Evolutionary conservation across 306 rosid species (phyloP), one percentile per base, ranked within the genome.

Genomic region (Hylodesmum podocarpum): DNA sequence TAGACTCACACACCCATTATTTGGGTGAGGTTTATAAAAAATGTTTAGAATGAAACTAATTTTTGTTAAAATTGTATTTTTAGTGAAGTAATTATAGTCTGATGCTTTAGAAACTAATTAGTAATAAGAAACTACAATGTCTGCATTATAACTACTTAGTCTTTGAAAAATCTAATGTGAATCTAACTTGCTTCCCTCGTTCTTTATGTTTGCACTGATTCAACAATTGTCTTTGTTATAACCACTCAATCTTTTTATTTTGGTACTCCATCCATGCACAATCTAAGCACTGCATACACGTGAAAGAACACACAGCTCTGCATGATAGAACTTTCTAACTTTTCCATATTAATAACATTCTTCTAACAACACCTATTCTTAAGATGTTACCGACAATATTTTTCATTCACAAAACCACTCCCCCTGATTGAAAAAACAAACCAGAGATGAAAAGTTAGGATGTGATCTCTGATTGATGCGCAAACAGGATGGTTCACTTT

Each of bases 401-500:
- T 79, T 22, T 69, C 63, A 74, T 69, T 70, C 79, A 53, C 50
- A 64, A 69, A 44, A 27, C 28, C 33, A 15, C 34, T 69, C 50
- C 62, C 77, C 73, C 40, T 72, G 61, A 66, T 31, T 62, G 51
- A 68, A 74, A 75, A 68, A 83, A 69, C 78, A 78, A 83, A 73
- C 50, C 16, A 24, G 50, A 31, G 39, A 75, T 51, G 39, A 75
- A 84, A 70, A 55, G 64, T 44, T 12, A 46, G 73, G 86, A 85
- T 70, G 79, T 78, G 82, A 81, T 66, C 31, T 81, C 50, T 79
- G 78, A 82, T 78, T 75, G 85, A 82, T 59, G 7, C 22, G 68
- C 36, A 81, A 64, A 70, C 59, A 76, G 66, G 66, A 88, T 79
- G 83, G 83, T 83, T 88, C 80, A 62, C 65, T 76, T 72, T 47